These are phyloP conservation scores for Phytophthora pisi DNA, from an alignment of 352 stramenopile genomes.

Conservation along the genomic window DNA sequence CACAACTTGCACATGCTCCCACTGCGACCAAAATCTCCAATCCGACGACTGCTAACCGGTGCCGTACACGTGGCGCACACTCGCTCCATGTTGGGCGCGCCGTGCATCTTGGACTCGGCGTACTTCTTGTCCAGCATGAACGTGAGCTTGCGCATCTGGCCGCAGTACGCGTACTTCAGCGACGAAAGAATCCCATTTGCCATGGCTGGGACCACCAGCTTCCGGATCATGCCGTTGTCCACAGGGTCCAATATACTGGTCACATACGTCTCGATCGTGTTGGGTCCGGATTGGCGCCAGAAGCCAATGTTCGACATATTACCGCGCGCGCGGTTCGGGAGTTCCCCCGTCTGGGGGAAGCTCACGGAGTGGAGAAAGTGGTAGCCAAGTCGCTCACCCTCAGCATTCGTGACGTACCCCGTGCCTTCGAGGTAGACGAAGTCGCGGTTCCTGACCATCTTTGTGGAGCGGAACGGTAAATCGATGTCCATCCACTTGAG, in stretches of 20 bases:
- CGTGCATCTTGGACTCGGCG: background rate
- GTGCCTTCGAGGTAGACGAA: background rate
- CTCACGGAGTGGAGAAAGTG: background rate
- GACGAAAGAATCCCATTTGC: background rate
- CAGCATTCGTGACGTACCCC: background rate
- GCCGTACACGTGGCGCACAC: too few species aligned
- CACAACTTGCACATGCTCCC: background rate
- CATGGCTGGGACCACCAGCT: background rate
- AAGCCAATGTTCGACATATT: background rate
- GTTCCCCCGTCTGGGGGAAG: background rate
- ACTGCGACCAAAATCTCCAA: too few species aligned
- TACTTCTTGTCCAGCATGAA: slow-evolving; percentile 1
- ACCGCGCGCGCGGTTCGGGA: background rate
- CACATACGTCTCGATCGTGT: background rate
- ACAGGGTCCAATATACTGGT: background rate
- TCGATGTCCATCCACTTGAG: background rate
- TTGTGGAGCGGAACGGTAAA: background rate
- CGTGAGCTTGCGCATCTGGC: slow-evolving; percentile 2
- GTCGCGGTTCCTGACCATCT: background rate
- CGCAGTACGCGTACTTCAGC: background rate
- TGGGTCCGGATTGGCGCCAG: background rate
- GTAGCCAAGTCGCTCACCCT: background rate
- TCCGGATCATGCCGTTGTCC: background rate
- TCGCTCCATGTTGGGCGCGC: background rate
- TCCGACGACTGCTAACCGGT: too few species aligned